These are phyloP conservation scores for Eragrostis tef DNA, from an alignment of 202 grass and related monocot genomes.

Conservation along the genomic window DNA sequence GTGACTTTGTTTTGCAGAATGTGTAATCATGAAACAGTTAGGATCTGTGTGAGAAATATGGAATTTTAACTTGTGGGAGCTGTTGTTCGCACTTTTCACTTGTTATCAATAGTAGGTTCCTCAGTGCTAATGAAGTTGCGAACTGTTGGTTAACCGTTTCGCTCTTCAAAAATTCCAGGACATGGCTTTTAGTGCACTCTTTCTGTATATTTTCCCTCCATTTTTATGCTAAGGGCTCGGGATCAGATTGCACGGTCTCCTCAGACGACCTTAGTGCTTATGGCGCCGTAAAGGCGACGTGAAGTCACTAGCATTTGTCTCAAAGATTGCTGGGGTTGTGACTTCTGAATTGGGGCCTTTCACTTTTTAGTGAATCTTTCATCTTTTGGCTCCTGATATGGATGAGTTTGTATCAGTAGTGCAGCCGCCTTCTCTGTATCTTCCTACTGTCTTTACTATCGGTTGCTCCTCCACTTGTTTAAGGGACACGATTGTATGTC, in stretches of 20 bases:
- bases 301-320: conserved; percentile 16
- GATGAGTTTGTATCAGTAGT: conserved; percentile 20
- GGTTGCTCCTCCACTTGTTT: background rate
- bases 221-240: conserved; percentile 9
- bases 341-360: conserved; percentile 16
- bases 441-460: conserved; percentile 17
- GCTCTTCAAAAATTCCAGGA: background rate
- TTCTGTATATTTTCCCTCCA: conserved; percentile 18
- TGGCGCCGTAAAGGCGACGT: conserved; percentile 29
- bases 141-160: conserved; percentile 28
- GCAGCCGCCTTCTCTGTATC: background rate
- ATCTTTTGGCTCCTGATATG: conserved; percentile 40
- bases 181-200: conserved; percentile 16
- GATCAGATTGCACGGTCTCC: conserved; percentile 44
- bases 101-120: conserved; percentile 53
- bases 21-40: conserved; percentile 57
- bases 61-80: conserved; percentile 43
- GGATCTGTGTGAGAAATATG: conserved; percentile 44
- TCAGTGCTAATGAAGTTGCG: conserved; percentile 28
- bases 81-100: conserved; percentile 28
- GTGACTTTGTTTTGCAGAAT: conserved; percentile 64
- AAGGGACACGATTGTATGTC: background rate
- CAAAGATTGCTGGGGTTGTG: conserved; percentile 3
- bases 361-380: conserved; percentile 35
- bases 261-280: conserved; percentile 3